Evolutionary conservation across 2,329 filamentous ascomycete species (phyloP).

Genomic region (Colletotrichum australisinense): DNA sequence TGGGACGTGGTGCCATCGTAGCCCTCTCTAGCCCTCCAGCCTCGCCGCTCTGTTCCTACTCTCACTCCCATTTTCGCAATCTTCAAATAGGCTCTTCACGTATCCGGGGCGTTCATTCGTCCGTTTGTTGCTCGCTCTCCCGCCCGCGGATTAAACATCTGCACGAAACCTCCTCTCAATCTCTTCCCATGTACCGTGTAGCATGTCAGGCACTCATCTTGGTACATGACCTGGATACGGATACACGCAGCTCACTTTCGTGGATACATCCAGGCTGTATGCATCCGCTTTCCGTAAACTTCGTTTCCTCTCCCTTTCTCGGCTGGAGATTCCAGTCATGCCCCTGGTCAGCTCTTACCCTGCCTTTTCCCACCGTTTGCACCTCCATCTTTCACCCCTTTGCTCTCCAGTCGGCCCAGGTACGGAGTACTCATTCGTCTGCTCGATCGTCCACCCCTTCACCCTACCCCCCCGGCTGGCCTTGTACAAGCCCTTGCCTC

Average conservation of each 20-base stretch:
- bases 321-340: conserved; percentile 33
- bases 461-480: conserved; percentile 4
- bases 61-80: conserved; percentile 12
- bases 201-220: conserved; percentile 23
- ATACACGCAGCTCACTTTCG: conserved; percentile 13
- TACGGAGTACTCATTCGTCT: conserved; percentile 13
- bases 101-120: not conserved
- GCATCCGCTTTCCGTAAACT: conserved; percentile 33
- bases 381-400: conserved; percentile 12
- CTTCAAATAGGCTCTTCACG: not conserved
- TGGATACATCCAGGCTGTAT: conserved; percentile 26
- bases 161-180: conserved; percentile 1
- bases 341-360: conserved; percentile 30
- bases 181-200: conserved; percentile 13
- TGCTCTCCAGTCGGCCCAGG: not conserved
- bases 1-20: conserved; percentile 31
- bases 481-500: conserved; percentile 26
- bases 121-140: not conserved
- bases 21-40: conserved; percentile 22
- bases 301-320: conserved; percentile 34
- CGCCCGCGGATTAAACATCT: conserved; percentile 4
- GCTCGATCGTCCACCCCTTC: conserved; percentile 1
- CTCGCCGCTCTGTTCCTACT: conserved; percentile 25
- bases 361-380: conserved; percentile 35
- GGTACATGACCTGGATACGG: conserved; percentile 6